These are phyloP conservation scores for Pseudevernia furfuracea DNA, from an alignment of 495 filamentous ascomycete species.

Conservation along the genomic window DNA sequence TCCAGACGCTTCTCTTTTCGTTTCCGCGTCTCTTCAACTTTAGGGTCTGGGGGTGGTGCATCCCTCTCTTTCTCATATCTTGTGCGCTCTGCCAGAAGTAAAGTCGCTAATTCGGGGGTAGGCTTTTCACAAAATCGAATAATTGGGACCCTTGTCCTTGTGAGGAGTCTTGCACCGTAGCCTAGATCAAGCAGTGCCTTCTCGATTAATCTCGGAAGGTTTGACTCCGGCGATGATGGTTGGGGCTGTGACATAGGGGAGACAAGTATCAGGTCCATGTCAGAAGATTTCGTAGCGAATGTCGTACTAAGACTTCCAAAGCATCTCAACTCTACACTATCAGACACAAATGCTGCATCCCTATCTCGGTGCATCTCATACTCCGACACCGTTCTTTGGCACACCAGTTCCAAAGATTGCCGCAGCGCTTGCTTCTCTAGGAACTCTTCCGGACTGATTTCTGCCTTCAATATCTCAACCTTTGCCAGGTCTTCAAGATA, in stretches of 20 bases:
- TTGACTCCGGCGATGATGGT: slow-evolving; percentile 36
- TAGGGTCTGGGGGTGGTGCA: neutral
- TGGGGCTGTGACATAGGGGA: slow-evolving; percentile 47
- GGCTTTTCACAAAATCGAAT: slow-evolving; percentile 72
- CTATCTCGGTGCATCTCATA: slow-evolving; percentile 35
- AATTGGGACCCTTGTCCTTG: slow-evolving; percentile 69
- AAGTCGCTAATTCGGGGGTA: slow-evolving; percentile 39
- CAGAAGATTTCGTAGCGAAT: slow-evolving; percentile 63
- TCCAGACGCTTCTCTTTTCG: neutral
- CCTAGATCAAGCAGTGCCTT: slow-evolving; percentile 60
- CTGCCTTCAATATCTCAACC: slow-evolving; percentile 35
- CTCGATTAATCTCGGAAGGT: slow-evolving; percentile 58
- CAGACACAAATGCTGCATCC: slow-evolving; percentile 40
- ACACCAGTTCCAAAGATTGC: slow-evolving; percentile 46
- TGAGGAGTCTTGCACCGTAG: slow-evolving; percentile 60
- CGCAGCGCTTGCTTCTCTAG: slow-evolving; percentile 58
- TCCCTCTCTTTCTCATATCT: slow-evolving; percentile 49
- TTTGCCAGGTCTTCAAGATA: slow-evolving; percentile 41
- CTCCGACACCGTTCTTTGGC: slow-evolving; percentile 44
- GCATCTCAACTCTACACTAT: slow-evolving; percentile 51
- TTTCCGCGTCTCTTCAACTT: slow-evolving; percentile 8
- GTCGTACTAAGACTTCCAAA: slow-evolving; percentile 69
- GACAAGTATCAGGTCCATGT: slow-evolving; percentile 69
- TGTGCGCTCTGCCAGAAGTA: slow-evolving; percentile 47
- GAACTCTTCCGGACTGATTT: slow-evolving; percentile 47